Evolutionary conservation across 2,329 filamentous ascomycete genomes (phyloP).

Genomic region (Ophiostoma quercus): DNA sequence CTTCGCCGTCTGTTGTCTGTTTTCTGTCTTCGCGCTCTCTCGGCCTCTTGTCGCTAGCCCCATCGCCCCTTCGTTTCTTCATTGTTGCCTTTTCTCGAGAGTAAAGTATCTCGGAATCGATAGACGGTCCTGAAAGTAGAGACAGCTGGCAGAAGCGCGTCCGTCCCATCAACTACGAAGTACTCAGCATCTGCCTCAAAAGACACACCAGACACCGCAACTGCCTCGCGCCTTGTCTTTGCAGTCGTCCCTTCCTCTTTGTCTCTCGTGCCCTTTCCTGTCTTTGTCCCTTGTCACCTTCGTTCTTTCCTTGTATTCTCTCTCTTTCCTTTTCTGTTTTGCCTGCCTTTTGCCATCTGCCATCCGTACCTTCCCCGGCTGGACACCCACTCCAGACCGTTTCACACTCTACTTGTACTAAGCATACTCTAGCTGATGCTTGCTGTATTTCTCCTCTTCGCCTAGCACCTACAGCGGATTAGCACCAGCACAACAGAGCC

Average conservation of each 20-base stretch:
- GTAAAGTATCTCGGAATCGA: too few relatives aligned
- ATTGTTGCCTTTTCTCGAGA: neutral
- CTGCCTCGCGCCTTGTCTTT: neutral
- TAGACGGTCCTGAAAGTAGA: too few relatives aligned
- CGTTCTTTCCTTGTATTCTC: neutral
- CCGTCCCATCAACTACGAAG: too few relatives aligned
- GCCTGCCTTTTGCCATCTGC: neutral
- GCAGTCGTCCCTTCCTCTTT: neutral
- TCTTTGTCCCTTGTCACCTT: neutral
- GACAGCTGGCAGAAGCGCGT: too few relatives aligned
- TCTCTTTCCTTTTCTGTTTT: neutral
- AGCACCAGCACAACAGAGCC: neutral
- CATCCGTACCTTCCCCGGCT: constrained; percentile 1
- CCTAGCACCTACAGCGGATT: neutral
- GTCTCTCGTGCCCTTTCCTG: neutral
- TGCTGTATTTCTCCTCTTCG: constrained; percentile 14
- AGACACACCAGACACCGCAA: neutral
- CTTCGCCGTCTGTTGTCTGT: neutral
- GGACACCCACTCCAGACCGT: constrained; percentile 8
- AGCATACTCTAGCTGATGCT: neutral
- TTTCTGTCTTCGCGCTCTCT: constrained; percentile 9
- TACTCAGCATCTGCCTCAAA: neutral
- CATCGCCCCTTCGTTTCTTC: constrained; percentile 16
- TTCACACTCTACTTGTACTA: constrained; percentile 8
- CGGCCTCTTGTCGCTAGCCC: constrained; percentile 15